Evolutionary conservation across 1,139 yeast genomes (phyloP), one percentile per base, ranked within the genome.

Genomic region (Chernovozyma aurita): DNA sequence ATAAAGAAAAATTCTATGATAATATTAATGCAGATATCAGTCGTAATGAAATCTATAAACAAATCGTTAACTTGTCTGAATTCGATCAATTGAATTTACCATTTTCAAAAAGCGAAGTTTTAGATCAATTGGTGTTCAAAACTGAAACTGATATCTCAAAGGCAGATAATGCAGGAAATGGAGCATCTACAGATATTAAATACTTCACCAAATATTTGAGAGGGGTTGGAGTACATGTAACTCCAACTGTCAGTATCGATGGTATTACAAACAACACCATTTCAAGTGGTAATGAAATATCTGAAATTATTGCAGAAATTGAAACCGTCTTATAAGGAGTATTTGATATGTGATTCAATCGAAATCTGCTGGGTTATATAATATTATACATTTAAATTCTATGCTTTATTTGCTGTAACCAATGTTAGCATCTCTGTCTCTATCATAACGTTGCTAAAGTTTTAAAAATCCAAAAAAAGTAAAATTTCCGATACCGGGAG

Each of bases 171-270:
- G 52, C 57, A 3, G 92, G 94, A 3, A 82, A 80, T 49, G 67
- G 59, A 6, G 70, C 83, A 17, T 65, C 75, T 4, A 64, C 55
- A 22, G 95, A 85, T 50, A 53, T 84, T 43, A 87, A 85, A 60
- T 82, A 81, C 50, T 85, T 85, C 53, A 74, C 88, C 24, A 73
- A 78, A 52, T 77, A 77, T 52, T 79, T 80, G 36, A 75, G 96
- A 53, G 86, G 85, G 41, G 78, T 80, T 30, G 87, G 94, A 26
- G 76, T 85, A 30, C 95, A 87, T 53, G 80, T 84, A 20, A 84
- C 94, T 2, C 97, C 97, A n/a, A 80, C 95, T 2, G 82, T 85
- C 13, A 61, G 76, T 24, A 62, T 87, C 34, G 76, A 86, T 52
- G 95, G 95, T 1, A 73, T 84, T 35, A 67, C 59, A 16, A 61